Evolutionary conservation across 176 grass and related monocot genomes (phyloP).

Genomic region (Oryza longistaminata): DNA sequence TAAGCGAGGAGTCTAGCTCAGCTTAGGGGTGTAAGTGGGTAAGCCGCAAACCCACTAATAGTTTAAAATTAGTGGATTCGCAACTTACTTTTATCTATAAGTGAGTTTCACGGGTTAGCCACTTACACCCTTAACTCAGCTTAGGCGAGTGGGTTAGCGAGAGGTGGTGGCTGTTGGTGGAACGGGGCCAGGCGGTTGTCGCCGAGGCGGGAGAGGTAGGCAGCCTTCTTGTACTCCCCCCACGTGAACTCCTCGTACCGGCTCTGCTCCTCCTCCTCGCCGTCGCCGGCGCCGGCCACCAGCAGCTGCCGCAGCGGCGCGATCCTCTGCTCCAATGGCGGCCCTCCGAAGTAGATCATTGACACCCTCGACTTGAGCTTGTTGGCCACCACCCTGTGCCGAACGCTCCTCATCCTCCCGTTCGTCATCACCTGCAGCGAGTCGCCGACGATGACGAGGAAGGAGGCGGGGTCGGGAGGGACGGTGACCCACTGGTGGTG

Average conservation of each 20-base stretch:
- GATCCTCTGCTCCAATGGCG: conserved; percentile 60
- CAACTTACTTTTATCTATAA: too few relatives aligned
- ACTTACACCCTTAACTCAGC: background rate
- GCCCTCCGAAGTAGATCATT: conserved; percentile 86
- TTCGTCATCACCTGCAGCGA: conserved; percentile 85
- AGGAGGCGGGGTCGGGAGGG: conserved; percentile 61
- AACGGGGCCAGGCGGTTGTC: conserved; percentile 82
- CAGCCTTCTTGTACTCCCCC: conserved; percentile 82
- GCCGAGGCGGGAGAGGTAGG: conserved; percentile 67
- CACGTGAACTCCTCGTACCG: conserved; percentile 86
- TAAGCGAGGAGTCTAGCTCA: background rate
- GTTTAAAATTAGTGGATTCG: too few relatives aligned
- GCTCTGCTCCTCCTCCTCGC: conserved; percentile 65
- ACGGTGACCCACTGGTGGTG: conserved; percentile 71
- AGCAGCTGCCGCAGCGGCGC: conserved; percentile 66
- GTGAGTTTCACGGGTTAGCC: too few relatives aligned
- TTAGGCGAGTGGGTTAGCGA: background rate
- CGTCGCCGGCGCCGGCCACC: conserved; percentile 35
- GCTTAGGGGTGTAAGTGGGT: too few relatives aligned
- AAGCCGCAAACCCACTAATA: too few relatives aligned
- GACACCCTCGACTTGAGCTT: conserved; percentile 62
- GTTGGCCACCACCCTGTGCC: conserved; percentile 66
- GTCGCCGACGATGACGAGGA: conserved; percentile 88
- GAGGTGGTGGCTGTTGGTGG: conserved; percentile 7
- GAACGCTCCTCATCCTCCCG: conserved; percentile 71